Percentiles rank a stretch among this genome's conserved stretches.
These are phyloP conservation scores for Stereocaulon alpinum DNA, from an alignment of 495 filamentous ascomycete genomes.

Conservation along the genomic window DNA sequence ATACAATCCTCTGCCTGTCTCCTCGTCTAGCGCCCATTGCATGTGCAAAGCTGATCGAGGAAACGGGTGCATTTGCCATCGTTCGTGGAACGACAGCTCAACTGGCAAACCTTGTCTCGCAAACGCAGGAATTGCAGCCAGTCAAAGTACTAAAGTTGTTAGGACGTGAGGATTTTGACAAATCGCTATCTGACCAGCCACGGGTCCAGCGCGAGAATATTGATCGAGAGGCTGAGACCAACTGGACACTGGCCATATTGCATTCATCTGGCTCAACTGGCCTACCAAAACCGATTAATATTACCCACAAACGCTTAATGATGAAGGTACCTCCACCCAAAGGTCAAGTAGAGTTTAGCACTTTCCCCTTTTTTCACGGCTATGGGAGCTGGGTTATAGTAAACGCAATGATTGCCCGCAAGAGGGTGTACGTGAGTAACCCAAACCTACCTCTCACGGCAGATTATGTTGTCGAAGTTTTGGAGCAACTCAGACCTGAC, in stretches of 20 bases:
- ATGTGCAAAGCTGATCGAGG: slow-evolving; percentile 40
- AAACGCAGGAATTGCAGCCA: background rate
- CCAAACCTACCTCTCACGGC: slow-evolving; percentile 45
- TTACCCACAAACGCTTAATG: slow-evolving; percentile 34
- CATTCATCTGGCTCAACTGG: slow-evolving; percentile 53
- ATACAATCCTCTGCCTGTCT: slow-evolving; percentile 48
- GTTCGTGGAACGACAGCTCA: background rate
- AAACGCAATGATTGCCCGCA: slow-evolving; percentile 37
- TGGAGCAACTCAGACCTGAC: slow-evolving; percentile 39
- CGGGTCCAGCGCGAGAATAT: slow-evolving; percentile 1
- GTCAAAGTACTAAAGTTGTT: background rate
- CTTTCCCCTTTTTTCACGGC: slow-evolving; percentile 47
- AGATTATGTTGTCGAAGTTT: slow-evolving; percentile 34
- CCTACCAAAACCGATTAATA: slow-evolving; percentile 41
- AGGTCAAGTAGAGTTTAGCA: slow-evolving; percentile 40
- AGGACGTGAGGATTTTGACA: slow-evolving; percentile 4
- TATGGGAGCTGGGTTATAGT: slow-evolving; percentile 7
- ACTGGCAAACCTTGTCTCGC: background rate
- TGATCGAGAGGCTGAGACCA: slow-evolving; percentile 29
- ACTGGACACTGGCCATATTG: slow-evolving; percentile 36
- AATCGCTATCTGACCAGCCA: background rate
- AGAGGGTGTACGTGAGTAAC: slow-evolving; percentile 41
- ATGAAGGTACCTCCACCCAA: slow-evolving; percentile 29
- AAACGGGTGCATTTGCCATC: slow-evolving; percentile 20
- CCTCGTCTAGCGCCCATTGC: slow-evolving; percentile 44